Percentiles rank a stretch among this genome's conserved stretches.
Conservation (phyloP, 495 filamentous ascomycete genomes). For the Lasiosphaeria hispida region DNA sequence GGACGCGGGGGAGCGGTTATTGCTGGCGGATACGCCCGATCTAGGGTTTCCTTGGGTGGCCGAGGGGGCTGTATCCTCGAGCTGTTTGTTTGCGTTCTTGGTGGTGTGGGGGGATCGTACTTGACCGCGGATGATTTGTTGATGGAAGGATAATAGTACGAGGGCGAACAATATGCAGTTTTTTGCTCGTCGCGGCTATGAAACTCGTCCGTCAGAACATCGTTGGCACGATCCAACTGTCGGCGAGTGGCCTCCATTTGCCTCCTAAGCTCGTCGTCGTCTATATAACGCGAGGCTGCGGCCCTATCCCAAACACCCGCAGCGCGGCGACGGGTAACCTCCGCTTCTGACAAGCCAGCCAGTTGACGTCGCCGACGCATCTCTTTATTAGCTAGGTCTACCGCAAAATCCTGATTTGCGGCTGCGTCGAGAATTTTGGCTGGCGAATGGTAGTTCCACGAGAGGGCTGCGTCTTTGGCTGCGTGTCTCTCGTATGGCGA, state of each 20-base stretch:
- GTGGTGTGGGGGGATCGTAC: slow-evolving; percentile 33
- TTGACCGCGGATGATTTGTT: slow-evolving; percentile 40
- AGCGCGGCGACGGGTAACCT: slow-evolving; percentile 54
- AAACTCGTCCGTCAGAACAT: slow-evolving; percentile 8
- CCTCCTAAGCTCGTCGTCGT: slow-evolving; percentile 46
- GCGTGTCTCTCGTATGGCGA: slow-evolving; percentile 36
- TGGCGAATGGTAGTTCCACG: slow-evolving; percentile 38
- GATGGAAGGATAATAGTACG: slow-evolving; percentile 52
- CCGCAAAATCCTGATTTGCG: slow-evolving; percentile 72
- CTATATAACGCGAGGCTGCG: slow-evolving; percentile 16
- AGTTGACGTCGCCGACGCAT: slow-evolving; percentile 64
- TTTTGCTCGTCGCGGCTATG: not conserved
- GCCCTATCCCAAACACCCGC: slow-evolving; percentile 60
- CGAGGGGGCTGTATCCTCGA: slow-evolving; percentile 35
- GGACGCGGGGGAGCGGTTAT: slow-evolving; percentile 20
- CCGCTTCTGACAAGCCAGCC: slow-evolving; percentile 53
- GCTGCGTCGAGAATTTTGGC: slow-evolving; percentile 58
- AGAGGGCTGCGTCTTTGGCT: slow-evolving; percentile 48
- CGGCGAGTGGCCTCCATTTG: slow-evolving; percentile 50
- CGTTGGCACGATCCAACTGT: slow-evolving; percentile 36
- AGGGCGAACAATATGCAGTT: slow-evolving; percentile 5
- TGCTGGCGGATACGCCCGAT: slow-evolving; percentile 5
- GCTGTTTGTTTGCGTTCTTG: slow-evolving; percentile 16
- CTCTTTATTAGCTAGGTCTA: slow-evolving; percentile 72
- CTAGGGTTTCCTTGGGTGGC: slow-evolving; percentile 44